phyloP scores from a whole-genome alignment of 169 alveolate species.

The Babesia gibsoni region DNA sequence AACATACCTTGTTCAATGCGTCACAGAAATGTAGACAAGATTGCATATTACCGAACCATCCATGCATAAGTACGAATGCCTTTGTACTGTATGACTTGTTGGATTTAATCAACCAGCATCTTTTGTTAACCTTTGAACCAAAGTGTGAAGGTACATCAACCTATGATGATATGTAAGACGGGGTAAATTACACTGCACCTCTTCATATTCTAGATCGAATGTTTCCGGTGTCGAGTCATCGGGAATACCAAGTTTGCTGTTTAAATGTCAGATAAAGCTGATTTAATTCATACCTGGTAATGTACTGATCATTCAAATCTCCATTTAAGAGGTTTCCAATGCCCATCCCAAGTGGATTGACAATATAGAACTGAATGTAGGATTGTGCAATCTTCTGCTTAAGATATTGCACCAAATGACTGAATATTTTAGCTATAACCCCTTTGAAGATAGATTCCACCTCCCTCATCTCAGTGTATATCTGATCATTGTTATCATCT shows the following conservation, averaged over 20 bases:
- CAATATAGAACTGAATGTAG: slow-evolving; percentile 16
- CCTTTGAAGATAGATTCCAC: slow-evolving; percentile 40
- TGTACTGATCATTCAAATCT: slow-evolving; percentile 37
- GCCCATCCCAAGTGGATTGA: slow-evolving; percentile 48
- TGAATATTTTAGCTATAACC: slow-evolving; percentile 22
- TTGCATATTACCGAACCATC: slow-evolving; percentile 67
- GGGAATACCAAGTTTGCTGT: slow-evolving; percentile 52
- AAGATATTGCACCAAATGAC: slow-evolving; percentile 29
- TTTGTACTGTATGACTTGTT: slow-evolving; percentile 11
- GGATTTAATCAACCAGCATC: slow-evolving; percentile 57
- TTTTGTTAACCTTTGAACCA: slow-evolving; percentile 8
- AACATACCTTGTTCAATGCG: slow-evolving; percentile 39
- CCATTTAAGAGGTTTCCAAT: slow-evolving; percentile 40
- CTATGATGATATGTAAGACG: not conserved
- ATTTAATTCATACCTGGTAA: slow-evolving; percentile 20
- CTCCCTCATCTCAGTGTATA: slow-evolving; percentile 21
- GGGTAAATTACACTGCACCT: slow-evolving; percentile 29
- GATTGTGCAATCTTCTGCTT: slow-evolving; percentile 22
- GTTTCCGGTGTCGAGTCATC: slow-evolving; percentile 34
- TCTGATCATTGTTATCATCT: not conserved
- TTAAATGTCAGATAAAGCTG: not conserved
- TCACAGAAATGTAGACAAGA: slow-evolving; percentile 49
- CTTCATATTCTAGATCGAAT: slow-evolving; percentile 11
- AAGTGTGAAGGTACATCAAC: slow-evolving; percentile 42
- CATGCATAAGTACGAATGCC: slow-evolving; percentile 50